Evolutionary conservation across 1,284 basidiomycete species (phyloP), one percentile per base, ranked within the genome.

Genomic region (Leccinum variabile): DNA sequence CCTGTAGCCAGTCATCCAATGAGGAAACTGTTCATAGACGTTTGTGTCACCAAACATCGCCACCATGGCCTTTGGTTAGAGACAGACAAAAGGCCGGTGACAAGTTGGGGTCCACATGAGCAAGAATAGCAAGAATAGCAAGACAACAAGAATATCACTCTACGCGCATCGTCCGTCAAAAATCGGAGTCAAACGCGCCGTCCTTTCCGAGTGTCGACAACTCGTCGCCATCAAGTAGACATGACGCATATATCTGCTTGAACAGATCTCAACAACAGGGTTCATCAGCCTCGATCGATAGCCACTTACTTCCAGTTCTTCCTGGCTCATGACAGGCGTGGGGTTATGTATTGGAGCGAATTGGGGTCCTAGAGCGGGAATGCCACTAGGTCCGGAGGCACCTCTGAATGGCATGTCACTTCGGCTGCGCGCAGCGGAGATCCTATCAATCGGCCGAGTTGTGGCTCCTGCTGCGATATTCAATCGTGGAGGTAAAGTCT

Each of bases 181-280:
- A 69, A 39, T 75, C 72, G 14, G 68, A 75, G 53, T 76, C 67
- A 62, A 75, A 76, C 11, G 60, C 56, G 25, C 73, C 73, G 4
- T 64, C 63, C 37, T 59, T 65, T 41, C 65, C 74, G 28, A 73
- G 56, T 22, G 53, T 2, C 3, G 60, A 49, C 22, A 75, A 37
- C 49, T 72, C 66, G 32, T 64, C 56, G 22, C 65, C 52, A 4
- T n/a, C 54, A 16, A 74, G 70, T 3, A 76, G 63, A 57, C 68
- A 76, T 2, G 67, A 64, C 25, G 72, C 69, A 55, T 63, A 67
- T 2, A 50, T 59, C 72, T 75, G 72, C 56, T 67, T 56, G 16
- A 56, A 44, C 5, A 41, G n/a, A 7, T 54, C 49, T 71, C 56
- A 60, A 33, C 30, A 39, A 3, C 33, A 53, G 16, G 33, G 54